Evolutionary conservation across 2,329 filamentous ascomycete genomes (phyloP).

Genomic region (Fusarium paranaense): DNA sequence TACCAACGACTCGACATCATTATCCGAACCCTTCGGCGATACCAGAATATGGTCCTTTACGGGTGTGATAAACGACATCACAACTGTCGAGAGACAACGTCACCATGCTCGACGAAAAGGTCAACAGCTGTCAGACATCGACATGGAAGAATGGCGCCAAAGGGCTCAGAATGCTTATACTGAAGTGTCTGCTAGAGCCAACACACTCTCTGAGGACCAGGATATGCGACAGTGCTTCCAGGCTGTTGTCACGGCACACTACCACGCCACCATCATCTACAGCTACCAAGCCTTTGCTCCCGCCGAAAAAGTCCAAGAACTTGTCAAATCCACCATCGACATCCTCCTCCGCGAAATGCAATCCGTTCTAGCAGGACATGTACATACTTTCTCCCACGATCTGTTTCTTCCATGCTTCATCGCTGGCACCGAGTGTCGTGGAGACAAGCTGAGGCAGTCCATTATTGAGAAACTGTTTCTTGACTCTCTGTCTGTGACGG

Average conservation of each 20-base stretch:
- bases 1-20: not conserved
- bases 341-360: conserved; percentile 5
- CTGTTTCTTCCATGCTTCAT: conserved; percentile 13
- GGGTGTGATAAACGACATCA: conserved; percentile 10
- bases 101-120: not conserved
- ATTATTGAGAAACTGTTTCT: conserved; percentile 5
- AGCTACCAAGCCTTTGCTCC: conserved; percentile 32
- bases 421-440: conserved; percentile 13
- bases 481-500: conserved; percentile 3
- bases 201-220: not conserved
- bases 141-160: conserved; percentile 7
- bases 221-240: conserved; percentile 21
- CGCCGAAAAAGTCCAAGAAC: not conserved
- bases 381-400: conserved; percentile 7
- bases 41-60: conserved; percentile 15
- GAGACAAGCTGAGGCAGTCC: not conserved
- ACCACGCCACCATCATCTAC: conserved; percentile 33
- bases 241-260: conserved; percentile 26
- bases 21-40: not conserved
- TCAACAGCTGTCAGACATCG: not conserved
- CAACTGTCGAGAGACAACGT: conserved; percentile 6
- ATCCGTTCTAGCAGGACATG: not conserved
- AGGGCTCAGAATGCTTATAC: not conserved
- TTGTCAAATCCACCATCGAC: not conserved
- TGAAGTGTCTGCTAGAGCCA: not conserved